Conservation (phyloP, 2,329 filamentous ascomycete genomes). For the Xylariaceae sp. region DNA sequence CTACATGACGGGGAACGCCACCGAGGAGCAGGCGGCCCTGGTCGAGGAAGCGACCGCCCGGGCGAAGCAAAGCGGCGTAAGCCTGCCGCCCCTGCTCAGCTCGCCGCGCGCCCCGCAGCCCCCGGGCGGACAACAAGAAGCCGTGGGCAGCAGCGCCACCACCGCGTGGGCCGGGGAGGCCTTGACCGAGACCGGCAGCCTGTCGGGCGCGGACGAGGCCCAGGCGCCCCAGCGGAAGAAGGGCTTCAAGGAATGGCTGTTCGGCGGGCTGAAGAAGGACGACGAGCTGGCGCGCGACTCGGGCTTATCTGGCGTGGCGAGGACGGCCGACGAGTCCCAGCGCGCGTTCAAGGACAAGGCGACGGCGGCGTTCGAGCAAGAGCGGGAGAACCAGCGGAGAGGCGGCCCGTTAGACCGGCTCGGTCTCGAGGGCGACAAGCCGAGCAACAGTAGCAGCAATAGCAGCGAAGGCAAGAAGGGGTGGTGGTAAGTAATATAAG, state of each 20-base stretch:
- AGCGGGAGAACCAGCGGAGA: conserved; percentile 53
- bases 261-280: conserved; percentile 43
- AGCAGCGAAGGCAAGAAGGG: conserved; percentile 46
- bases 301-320: conserved; percentile 37
- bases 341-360: conserved; percentile 43
- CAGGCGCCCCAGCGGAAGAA: conserved; percentile 27
- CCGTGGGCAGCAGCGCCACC: conserved; percentile 39
- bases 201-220: conserved; percentile 19
- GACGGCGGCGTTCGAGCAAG: conserved; percentile 49
- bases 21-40: conserved; percentile 56
- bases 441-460: conserved; percentile 14
- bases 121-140: conserved; percentile 32
- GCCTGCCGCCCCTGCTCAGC: conserved; percentile 55
- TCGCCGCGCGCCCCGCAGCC: conserved; percentile 38
- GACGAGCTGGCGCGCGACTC: conserved; percentile 20
- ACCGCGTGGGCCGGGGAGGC: conserved; percentile 31
- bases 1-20: conserved; percentile 61
- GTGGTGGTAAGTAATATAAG: conserved; percentile 41
- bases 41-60: conserved; percentile 60
- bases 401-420: conserved; percentile 56
- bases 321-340: conserved; percentile 38
- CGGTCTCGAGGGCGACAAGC: conserved; percentile 41
- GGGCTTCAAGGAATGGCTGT: conserved; percentile 41
- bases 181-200: conserved; percentile 23
- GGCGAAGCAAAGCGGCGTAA: conserved; percentile 48